phyloP scores from a whole-genome alignment of 352 stramenopile species.

The Aphanomyces astaci region DNA sequence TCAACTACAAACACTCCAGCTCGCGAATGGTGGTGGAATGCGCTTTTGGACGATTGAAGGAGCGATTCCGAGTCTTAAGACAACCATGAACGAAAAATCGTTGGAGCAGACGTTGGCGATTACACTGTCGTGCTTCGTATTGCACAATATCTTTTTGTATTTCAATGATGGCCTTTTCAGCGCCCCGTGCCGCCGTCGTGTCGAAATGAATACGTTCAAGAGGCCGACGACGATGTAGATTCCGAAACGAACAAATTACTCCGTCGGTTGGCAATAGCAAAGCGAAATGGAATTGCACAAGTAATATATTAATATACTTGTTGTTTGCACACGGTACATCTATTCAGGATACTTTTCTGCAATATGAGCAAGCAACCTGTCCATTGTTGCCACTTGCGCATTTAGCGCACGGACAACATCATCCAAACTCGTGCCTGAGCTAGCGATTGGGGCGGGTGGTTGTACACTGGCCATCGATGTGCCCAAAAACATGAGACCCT shows the following conservation, averaged over 20 bases:
- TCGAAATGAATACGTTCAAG: neutral
- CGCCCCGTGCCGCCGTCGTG: neutral
- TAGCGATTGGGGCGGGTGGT: neutral
- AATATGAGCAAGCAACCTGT: neutral
- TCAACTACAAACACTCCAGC: slow-evolving; percentile 1
- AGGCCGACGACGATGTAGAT: neutral
- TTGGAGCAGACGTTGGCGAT: neutral
- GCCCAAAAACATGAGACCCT: neutral
- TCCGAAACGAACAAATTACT: neutral
- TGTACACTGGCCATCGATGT: too few relatives aligned
- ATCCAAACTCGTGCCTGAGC: neutral
- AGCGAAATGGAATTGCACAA: too few relatives aligned
- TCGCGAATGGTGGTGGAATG: slow-evolving; percentile 8
- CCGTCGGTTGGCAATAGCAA: too few relatives aligned
- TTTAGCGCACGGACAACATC: neutral
- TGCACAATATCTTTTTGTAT: neutral
- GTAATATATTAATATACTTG: too few relatives aligned
- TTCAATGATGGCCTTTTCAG: neutral
- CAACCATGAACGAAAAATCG: slow-evolving; percentile 4
- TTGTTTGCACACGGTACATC: too few relatives aligned
- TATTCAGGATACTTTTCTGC: too few relatives aligned
- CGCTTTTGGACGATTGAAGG: slow-evolving; percentile 1
- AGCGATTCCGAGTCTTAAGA: slow-evolving; percentile 11
- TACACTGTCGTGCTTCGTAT: neutral
- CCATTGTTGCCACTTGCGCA: neutral